A percentile compares a stretch with the other conserved stretches of the same genome.
Evolutionary conservation across 176 grass and related monocot species (phyloP).

Genomic region (Chrysopogon serrulatus): DNA sequence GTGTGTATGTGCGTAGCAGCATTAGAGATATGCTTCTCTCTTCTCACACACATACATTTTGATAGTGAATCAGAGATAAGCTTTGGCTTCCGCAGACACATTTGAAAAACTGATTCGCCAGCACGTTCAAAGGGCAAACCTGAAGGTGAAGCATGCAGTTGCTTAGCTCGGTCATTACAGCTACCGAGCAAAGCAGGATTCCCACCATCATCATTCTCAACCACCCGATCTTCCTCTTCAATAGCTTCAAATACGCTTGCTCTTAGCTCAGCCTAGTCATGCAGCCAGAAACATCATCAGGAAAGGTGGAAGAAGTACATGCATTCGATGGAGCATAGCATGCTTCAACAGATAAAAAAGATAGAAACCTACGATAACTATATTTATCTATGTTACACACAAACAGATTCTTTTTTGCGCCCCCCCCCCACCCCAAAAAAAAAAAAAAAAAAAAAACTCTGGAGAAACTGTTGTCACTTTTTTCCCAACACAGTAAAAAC

Average conservation of each 20-base stretch:
- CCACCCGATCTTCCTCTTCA: conserved; percentile 74
- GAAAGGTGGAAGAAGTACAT: not conserved
- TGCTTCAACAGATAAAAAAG: not conserved
- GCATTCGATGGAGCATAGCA: not conserved
- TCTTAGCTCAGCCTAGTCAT: conserved; percentile 74
- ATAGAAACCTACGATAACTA: not conserved
- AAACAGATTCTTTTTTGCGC: not conserved
- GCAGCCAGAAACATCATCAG: conserved; percentile 7
- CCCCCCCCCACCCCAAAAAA: no score
- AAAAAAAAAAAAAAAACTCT: no score
- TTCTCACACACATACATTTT: no score
- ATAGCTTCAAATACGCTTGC: conserved; percentile 94
- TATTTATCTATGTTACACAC: not conserved
- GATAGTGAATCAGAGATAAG: not conserved
- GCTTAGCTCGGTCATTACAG: conserved; percentile 78
- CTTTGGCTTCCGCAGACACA: not conserved
- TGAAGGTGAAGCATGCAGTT: conserved; percentile 84
- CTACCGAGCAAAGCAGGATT: conserved; percentile 74
- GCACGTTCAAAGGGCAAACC: conserved; percentile 36
- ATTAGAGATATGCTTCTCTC: not conserved
- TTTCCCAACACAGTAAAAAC: no score
- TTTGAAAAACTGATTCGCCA: not conserved
- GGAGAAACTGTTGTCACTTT: not conserved
- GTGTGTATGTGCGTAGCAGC: not conserved
- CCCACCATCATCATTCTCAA: conserved; percentile 50